Evolutionary conservation across 2,329 filamentous ascomycete genomes (phyloP).

Genomic region (Paecilomyces fulvus): DNA sequence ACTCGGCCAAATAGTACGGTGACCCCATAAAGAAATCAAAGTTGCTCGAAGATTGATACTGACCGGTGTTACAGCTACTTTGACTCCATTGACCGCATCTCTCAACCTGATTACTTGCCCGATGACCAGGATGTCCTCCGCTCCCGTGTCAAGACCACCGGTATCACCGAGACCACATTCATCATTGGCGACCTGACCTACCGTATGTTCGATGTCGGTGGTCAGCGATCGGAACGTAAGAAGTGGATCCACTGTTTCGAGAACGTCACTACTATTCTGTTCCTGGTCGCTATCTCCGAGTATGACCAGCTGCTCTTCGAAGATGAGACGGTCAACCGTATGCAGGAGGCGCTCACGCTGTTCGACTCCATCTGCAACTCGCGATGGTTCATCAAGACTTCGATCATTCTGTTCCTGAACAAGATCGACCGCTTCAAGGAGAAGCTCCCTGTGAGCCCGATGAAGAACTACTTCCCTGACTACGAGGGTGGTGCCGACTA

Average conservation of each 20-base stretch:
- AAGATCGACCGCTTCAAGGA: constrained; percentile 70
- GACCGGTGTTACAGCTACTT: constrained; percentile 64
- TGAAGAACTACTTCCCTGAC: constrained; percentile 70
- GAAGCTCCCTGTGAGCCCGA: constrained; percentile 63
- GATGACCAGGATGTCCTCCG: constrained; percentile 92
- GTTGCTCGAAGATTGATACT: constrained; percentile 16
- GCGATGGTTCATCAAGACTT: constrained; percentile 63
- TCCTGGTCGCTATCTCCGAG: constrained; percentile 93
- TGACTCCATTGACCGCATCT: constrained; percentile 86
- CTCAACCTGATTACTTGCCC: constrained; percentile 83
- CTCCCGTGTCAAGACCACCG: constrained; percentile 94
- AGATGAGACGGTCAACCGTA: constrained; percentile 81
- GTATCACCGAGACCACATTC: constrained; percentile 94
- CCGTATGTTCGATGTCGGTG: constrained; percentile 96
- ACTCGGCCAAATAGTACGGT: constrained; percentile 89
- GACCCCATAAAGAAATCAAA: too few relatives aligned
- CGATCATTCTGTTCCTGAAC: constrained; percentile 65
- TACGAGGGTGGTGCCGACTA: constrained; percentile 93
- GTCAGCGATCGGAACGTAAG: constrained; percentile 91
- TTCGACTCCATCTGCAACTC: constrained; percentile 69
- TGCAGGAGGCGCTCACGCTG: constrained; percentile 63
- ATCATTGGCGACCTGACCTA: constrained; percentile 92
- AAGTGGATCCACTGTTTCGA: constrained; percentile 99
- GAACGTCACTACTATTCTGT: constrained; percentile 93
- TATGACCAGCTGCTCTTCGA: constrained; percentile 95